A percentile compares a stretch with the other conserved stretches of the same genome.
Evolutionary conservation across 768 basidiomycete species (phyloP).

Genomic region (Hysterangium stoloniferum): DNA sequence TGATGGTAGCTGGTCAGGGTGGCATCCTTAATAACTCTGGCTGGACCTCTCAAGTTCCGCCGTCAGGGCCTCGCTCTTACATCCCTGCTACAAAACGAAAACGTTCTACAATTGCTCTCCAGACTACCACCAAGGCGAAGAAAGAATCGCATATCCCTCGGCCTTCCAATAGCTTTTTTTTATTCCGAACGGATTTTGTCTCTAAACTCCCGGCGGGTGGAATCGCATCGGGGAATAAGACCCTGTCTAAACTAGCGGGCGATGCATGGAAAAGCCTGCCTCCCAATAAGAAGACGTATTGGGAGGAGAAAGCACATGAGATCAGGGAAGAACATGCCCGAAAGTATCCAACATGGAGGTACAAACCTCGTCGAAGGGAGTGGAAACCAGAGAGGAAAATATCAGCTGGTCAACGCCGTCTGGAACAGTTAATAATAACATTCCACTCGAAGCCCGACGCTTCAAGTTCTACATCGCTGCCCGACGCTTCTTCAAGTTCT

Average conservation of each 20-base stretch:
- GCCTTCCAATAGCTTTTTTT: slow-evolving; percentile 34
- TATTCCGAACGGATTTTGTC: slow-evolving; percentile 32
- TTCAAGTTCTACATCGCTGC: no score
- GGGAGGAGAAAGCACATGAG: not conserved
- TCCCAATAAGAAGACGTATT: slow-evolving; percentile 7
- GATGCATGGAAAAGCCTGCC: slow-evolving; percentile 29
- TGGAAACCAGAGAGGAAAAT: not conserved
- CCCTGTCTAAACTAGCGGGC: slow-evolving; percentile 25
- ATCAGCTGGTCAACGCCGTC: not conserved
- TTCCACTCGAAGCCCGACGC: no score
- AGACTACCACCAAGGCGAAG: not conserved
- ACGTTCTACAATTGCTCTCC: no score
- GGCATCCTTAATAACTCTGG: no score
- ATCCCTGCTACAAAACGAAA: no score
- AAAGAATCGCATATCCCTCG: slow-evolving; percentile 25
- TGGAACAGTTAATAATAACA: no score
- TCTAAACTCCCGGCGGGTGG: slow-evolving; percentile 25
- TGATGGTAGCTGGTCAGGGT: no score
- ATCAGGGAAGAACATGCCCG: slow-evolving; percentile 1
- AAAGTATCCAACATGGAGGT: slow-evolving; percentile 10
- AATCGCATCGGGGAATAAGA: slow-evolving; percentile 31
- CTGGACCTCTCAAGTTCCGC: no score
- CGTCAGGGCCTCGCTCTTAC: no score
- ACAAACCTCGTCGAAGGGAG: not conserved
- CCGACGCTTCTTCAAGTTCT: no score